These are phyloP conservation scores for Wickerhamomyces xylosicus DNA, from an alignment of 805 yeast genomes.

Conservation along the genomic window DNA sequence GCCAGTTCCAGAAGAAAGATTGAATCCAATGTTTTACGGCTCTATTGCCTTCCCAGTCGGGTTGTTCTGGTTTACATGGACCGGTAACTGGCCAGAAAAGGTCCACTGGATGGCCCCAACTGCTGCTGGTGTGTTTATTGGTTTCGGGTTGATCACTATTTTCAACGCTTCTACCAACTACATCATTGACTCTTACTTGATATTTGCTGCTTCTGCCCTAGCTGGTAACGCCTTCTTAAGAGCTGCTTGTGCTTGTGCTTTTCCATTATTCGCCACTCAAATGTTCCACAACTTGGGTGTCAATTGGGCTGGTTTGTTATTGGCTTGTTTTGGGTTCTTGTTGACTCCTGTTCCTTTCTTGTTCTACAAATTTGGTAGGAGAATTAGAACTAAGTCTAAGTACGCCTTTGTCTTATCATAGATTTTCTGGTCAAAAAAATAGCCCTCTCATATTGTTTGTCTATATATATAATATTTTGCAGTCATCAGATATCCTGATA, in stretches of 20 bases:
- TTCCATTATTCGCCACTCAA: constrained; percentile 61
- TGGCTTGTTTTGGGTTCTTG: constrained; percentile 49
- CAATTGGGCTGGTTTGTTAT: constrained; percentile 70
- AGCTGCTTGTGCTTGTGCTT: constrained; percentile 56
- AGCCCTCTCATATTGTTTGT: too few relatives aligned
- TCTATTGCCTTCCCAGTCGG: constrained; percentile 67
- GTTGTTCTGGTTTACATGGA: constrained; percentile 80
- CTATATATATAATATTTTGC: too few relatives aligned
- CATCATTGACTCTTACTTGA: constrained; percentile 58
- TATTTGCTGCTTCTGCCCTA: constrained; percentile 69
- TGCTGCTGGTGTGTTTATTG: constrained; percentile 51
- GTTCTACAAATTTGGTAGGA: constrained; percentile 48
- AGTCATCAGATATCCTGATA: too few relatives aligned
- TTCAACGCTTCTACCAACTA: constrained; percentile 65
- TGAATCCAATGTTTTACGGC: constrained; percentile 68
- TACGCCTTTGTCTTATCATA: constrained; percentile 33
- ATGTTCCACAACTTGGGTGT: constrained; percentile 63
- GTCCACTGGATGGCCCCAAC: constrained; percentile 83
- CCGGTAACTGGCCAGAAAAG: constrained; percentile 60
- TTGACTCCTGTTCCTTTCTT: constrained; percentile 62
- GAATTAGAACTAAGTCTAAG: constrained; percentile 45
- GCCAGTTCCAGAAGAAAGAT: constrained; percentile 71
- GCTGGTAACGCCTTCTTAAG: constrained; percentile 68
- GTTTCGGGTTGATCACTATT: constrained; percentile 57
- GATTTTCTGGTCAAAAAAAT: too few relatives aligned